Base-by-base conservation (phyloP, 2,329 filamentous ascomycete species). In the Fusarium globosum region DNA sequence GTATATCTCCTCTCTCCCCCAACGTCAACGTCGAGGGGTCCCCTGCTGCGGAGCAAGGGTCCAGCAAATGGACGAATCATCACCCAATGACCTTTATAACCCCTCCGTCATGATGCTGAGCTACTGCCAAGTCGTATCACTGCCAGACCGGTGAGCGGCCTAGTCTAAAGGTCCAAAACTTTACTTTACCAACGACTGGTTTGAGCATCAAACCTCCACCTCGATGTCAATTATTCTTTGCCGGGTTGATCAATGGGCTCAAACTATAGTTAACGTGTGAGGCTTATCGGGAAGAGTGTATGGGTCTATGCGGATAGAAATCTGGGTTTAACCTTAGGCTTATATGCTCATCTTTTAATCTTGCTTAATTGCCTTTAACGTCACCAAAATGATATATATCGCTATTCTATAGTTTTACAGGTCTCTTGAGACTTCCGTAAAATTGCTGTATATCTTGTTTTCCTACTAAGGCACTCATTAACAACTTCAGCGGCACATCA, bases 81-180 rank as follows among this genome's bases (percentile, higher is more conserved):
- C 26, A n/a, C 36, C 41, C 45, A 15, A 61, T 38, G 18, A 51
- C 49, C 36, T 56, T 53, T 49, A 58, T 52, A 45, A 68, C 66
- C 66, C 71, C 65, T 57, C 58, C 58, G 48, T 69, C 63, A 71
- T 74, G 68, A 74, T 65, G 35, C 59, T 71, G 52, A 64, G 52
- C 58, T 71, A 51, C 57, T 46, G 14, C 45, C 45, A 7, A 42
- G 59, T 60, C 23, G 42, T 43, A 51, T 43, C 61, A 64, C 58
- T 59, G 57, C 49, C 61, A 73, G 58, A 67, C 43, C 36, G 23
- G 52, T 70, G 46, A 65, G 35, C 23, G 23, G 16, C 26, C 20
- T 16, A 49, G 16, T 20, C 20, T 21, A 49, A 18, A 49, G 20
- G n/a, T 28, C 42, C 51, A 38, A 49, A 36, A 23, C 49, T 18